phyloP scores from a whole-genome alignment of 257 asterid genomes.

The Przewalskia tangutica region DNA sequence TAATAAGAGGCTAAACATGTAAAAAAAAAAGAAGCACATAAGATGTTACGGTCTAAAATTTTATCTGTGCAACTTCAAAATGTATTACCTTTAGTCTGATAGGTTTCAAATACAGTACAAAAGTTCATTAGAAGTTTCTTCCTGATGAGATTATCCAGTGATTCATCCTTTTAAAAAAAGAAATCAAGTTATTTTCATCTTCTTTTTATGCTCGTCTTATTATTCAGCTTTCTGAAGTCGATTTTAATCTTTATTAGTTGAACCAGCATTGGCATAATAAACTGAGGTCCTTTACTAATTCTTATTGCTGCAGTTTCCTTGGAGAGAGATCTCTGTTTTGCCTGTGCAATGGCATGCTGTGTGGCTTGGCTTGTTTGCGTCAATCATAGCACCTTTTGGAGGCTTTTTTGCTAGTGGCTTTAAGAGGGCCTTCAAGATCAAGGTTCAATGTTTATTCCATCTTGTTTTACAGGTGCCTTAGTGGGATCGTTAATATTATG shows the following conservation, averaged over 20 bases:
- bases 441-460: conserved; percentile 35
- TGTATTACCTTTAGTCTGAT: no score
- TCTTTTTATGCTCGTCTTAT: not conserved
- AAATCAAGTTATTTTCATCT: not conserved
- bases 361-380: conserved; percentile 75
- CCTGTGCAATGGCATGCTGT: conserved; percentile 88
- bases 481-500: not conserved
- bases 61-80: no score
- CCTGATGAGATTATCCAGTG: not conserved
- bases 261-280: not conserved
- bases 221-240: not conserved
- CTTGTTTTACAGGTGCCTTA: not conserved
- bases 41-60: no score
- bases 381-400: conserved; percentile 97
- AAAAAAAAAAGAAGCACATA: no score
- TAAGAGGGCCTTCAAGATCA: conserved; percentile 94
- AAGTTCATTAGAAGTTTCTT: no score
- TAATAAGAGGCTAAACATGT: no score
- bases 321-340: conserved; percentile 49
- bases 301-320: conserved; percentile 40
- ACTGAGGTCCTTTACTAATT: not conserved
- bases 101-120: no score
- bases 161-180: not conserved
- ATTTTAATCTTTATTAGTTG: not conserved
- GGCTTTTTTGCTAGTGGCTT: conserved; percentile 99